Percentiles rank a stretch among this genome's conserved stretches.
phyloP scores from a whole-genome alignment of 75 land plant species.

The Pinus tabuliformis region DNA sequence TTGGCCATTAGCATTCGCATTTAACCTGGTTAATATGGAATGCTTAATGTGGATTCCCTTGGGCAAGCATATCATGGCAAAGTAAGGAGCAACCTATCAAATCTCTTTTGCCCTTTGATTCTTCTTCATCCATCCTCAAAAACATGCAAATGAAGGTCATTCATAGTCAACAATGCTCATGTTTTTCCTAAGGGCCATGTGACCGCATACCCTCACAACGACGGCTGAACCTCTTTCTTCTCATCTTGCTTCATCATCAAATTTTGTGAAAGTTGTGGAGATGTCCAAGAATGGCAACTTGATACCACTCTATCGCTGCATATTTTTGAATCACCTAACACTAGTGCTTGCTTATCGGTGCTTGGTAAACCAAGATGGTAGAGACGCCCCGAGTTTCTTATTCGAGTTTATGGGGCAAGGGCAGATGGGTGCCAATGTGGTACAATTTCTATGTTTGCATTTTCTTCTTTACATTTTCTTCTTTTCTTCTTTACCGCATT shows the following conservation, averaged over 20 bases:
- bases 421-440: not conserved
- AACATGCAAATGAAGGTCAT: not conserved
- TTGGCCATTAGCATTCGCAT: too few species aligned
- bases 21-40: too few species aligned
- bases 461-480: too few species aligned
- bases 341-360: slow-evolving; percentile 94
- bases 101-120: not conserved
- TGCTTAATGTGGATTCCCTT: too few species aligned
- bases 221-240: too few species aligned
- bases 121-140: not conserved
- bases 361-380: slow-evolving; percentile 80
- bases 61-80: too few species aligned
- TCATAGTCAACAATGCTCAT: not conserved
- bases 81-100: too few species aligned
- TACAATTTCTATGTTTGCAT: too few species aligned
- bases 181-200: not conserved
- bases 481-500: too few species aligned
- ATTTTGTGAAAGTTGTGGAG: slow-evolving; percentile 38
- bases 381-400: slow-evolving; percentile 89
- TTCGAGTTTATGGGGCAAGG: slow-evolving; percentile 82
- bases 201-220: not conserved
- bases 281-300: slow-evolving; percentile 72
- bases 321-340: slow-evolving; percentile 86
- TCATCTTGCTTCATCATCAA: not conserved
- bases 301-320: slow-evolving; percentile 69